Evolutionary conservation across 371 early-diverging fungal genomes (phyloP).

Genomic region (Mortierella sp.): DNA sequence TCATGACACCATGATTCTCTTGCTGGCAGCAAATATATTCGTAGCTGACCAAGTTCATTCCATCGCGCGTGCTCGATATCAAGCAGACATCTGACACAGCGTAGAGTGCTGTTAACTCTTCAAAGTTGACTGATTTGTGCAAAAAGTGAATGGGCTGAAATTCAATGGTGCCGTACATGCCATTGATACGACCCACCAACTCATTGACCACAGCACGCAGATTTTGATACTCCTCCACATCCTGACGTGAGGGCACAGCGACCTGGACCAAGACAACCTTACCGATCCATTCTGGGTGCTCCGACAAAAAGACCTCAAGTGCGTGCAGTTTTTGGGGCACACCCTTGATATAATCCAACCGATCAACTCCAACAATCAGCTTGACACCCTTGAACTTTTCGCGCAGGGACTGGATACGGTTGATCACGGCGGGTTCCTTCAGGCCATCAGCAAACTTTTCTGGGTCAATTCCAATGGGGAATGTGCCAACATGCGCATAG

Average conservation of each 20-base stretch:
- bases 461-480: constrained; percentile 99
- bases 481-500: constrained; percentile 94
- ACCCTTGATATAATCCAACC: constrained; percentile 99
- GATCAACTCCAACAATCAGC: constrained; percentile 98
- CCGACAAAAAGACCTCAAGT: constrained; percentile 91
- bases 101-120: constrained; percentile 97
- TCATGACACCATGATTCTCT: constrained; percentile 94
- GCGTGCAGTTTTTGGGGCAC: constrained; percentile 99
- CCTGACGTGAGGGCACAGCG: constrained; percentile 96
- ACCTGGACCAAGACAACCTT: constrained; percentile 98
- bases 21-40: constrained; percentile 99
- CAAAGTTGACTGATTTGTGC: constrained; percentile 96
- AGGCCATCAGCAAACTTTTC: constrained; percentile 90
- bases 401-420: constrained; percentile 84
- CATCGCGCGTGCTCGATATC: constrained; percentile 98
- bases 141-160: constrained; percentile 98
- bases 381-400: constrained; percentile 90
- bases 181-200: constrained; percentile 97
- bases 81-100: constrained; percentile 96
- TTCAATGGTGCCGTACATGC: constrained; percentile 92
- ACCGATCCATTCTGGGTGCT: constrained; percentile 95
- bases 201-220: constrained; percentile 93
- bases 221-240: constrained; percentile 98
- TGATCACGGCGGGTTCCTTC: constrained; percentile 71
- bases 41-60: constrained; percentile 99